Conservation (phyloP, 345 rosid genomes). For the Punica granatum region DNA sequence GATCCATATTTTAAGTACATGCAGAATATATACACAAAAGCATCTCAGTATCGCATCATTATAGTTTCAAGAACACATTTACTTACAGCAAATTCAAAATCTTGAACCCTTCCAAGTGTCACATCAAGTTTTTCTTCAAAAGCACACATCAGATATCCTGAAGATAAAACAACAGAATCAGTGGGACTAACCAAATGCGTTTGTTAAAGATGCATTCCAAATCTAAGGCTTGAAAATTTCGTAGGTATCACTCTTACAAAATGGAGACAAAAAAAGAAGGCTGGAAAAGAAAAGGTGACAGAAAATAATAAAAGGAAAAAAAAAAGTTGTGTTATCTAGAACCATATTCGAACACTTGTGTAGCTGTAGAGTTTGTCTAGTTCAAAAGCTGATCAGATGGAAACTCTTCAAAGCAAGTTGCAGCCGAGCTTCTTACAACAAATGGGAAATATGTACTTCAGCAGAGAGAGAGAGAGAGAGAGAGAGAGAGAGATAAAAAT, state of each 20-base stretch:
- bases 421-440: too few relatives aligned
- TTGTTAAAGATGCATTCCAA: background rate
- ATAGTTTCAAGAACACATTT: background rate
- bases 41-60: background rate
- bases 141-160: constrained; percentile 86
- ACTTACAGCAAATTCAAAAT: constrained; percentile 66
- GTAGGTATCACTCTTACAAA: background rate
- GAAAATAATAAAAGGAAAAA: too few relatives aligned
- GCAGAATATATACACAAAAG: background rate
- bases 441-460: too few relatives aligned
- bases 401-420: too few relatives aligned
- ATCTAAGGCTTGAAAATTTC: background rate
- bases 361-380: too few relatives aligned
- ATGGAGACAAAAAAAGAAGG: background rate
- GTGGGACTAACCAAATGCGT: background rate
- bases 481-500: too few relatives aligned
- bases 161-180: constrained; percentile 10
- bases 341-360: too few relatives aligned
- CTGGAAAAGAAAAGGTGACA: background rate
- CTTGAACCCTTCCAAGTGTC: constrained; percentile 39
- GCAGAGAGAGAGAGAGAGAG: too few relatives aligned
- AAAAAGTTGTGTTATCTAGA: background rate
- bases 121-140: constrained; percentile 63
- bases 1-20: background rate
- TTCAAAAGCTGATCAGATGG: too few relatives aligned